Conservation (phyloP, 1,284 basidiomycete species). For the Leucoagaricus sp. region DNA sequence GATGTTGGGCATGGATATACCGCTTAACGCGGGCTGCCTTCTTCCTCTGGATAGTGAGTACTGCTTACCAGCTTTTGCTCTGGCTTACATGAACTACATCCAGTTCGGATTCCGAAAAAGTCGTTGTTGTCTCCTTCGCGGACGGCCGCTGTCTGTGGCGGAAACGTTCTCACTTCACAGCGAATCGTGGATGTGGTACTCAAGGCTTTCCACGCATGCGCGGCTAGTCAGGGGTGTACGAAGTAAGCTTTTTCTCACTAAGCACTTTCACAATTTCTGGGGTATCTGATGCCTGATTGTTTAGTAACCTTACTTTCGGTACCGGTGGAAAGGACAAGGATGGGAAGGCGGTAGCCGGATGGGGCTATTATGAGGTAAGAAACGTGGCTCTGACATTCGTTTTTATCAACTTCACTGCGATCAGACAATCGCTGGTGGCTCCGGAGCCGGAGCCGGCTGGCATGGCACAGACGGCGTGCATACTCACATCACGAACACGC, state of each 20-base stretch:
- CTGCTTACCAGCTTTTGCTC: background rate
- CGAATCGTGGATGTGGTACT: conserved; percentile 95
- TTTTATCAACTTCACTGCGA: background rate
- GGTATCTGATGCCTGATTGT: conserved; percentile 20
- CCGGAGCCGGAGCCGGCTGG: conserved; percentile 90
- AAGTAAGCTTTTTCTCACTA: conserved; percentile 56
- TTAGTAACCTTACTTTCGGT: conserved; percentile 89
- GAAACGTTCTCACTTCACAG: conserved; percentile 92
- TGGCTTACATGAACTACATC: conserved; percentile 11
- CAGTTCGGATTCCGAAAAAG: conserved; percentile 81
- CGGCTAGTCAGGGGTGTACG: conserved; percentile 93
- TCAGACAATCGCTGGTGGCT: conserved; percentile 93
- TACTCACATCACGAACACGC: conserved; percentile 93
- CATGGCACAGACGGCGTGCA: conserved; percentile 88
- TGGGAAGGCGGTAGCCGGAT: conserved; percentile 77
- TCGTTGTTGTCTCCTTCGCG: conserved; percentile 82
- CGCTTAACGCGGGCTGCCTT: conserved; percentile 91
- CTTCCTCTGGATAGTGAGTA: conserved; percentile 72
- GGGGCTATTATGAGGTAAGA: conserved; percentile 91
- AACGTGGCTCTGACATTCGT: background rate
- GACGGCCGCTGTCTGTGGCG: conserved; percentile 90
- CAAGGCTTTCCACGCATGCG: conserved; percentile 90
- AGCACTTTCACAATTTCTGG: background rate
- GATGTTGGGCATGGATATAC: conserved; percentile 92
- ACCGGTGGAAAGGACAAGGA: conserved; percentile 84